These are phyloP conservation scores for Ustilago vetiveriae DNA, from an alignment of 1,284 basidiomycete genomes.

Conservation along the genomic window DNA sequence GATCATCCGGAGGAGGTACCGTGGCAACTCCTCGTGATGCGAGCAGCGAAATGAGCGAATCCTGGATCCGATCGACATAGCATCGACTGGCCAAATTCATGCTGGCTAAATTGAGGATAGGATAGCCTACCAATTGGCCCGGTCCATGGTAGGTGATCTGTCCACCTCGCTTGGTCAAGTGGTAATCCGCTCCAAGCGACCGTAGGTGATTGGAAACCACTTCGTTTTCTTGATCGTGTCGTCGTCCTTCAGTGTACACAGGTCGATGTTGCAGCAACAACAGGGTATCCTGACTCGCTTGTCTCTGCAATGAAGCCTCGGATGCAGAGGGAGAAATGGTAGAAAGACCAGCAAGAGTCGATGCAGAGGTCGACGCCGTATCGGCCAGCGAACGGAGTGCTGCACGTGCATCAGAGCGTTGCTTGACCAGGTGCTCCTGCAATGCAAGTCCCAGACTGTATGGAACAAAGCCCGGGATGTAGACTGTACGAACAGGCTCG, in stretches of 20 bases:
- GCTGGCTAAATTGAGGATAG: constrained; percentile 81
- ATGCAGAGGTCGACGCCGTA: constrained; percentile 79
- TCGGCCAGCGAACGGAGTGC: constrained; percentile 78
- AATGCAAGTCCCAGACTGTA: constrained; percentile 58
- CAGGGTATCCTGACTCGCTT: constrained; percentile 69
- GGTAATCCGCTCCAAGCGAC: constrained; percentile 85
- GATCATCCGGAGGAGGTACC: constrained; percentile 68
- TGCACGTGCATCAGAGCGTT: constrained; percentile 49
- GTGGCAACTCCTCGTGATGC: constrained; percentile 52
- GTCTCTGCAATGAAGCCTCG: constrained; percentile 50
- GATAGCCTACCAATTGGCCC: constrained; percentile 95
- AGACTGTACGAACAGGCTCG: constrained; percentile 33
- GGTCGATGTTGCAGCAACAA: constrained; percentile 80
- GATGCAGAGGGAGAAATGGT: constrained; percentile 72
- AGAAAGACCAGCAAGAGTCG: constrained; percentile 66
- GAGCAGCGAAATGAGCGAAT: constrained; percentile 74
- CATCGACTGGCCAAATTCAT: constrained; percentile 73
- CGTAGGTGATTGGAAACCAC: constrained; percentile 76
- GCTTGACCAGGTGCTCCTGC: constrained; percentile 60
- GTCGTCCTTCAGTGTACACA: constrained; percentile 89
- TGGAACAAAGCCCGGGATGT: constrained; percentile 61
- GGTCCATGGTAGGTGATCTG: constrained; percentile 97
- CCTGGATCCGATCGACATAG: constrained; percentile 79
- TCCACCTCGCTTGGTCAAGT: constrained; percentile 84
- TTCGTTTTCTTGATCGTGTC: constrained; percentile 71